phyloP scores from a whole-genome alignment of 768 basidiomycete species.

The Naganishia vaughanmartiniae region DNA sequence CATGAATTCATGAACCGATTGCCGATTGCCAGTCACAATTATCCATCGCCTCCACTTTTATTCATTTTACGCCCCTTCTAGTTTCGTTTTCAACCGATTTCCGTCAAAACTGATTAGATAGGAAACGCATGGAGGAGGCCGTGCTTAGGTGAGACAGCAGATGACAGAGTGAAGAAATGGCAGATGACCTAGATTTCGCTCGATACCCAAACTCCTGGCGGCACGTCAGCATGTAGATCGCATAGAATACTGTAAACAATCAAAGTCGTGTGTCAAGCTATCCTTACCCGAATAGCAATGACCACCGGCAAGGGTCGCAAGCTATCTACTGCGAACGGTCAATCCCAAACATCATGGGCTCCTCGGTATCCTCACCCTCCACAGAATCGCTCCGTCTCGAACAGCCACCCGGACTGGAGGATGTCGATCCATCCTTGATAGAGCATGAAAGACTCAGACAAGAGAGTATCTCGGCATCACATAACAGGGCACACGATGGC shows the following conservation, averaged over 20 bases:
- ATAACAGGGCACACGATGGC: not conserved
- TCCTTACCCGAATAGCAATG: no score
- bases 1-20: not conserved
- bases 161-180: not conserved
- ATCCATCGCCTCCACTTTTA: not conserved
- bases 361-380: not conserved
- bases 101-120: not conserved
- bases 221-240: not conserved
- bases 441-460: conserved; percentile 8
- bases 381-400: not conserved
- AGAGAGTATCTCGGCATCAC: not conserved
- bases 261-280: no score
- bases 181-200: not conserved
- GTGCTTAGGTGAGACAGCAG: not conserved
- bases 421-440: conserved; percentile 13
- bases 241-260: no score
- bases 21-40: not conserved
- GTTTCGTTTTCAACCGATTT: not conserved
- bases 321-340: not conserved
- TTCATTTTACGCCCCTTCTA: not conserved
- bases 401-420: conserved; percentile 19
- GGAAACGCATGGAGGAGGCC: not conserved
- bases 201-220: not conserved
- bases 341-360: not conserved
- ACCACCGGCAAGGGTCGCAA: not conserved